Conservation (phyloP, 345 rosid species). For the Citrus australasica region DNA sequence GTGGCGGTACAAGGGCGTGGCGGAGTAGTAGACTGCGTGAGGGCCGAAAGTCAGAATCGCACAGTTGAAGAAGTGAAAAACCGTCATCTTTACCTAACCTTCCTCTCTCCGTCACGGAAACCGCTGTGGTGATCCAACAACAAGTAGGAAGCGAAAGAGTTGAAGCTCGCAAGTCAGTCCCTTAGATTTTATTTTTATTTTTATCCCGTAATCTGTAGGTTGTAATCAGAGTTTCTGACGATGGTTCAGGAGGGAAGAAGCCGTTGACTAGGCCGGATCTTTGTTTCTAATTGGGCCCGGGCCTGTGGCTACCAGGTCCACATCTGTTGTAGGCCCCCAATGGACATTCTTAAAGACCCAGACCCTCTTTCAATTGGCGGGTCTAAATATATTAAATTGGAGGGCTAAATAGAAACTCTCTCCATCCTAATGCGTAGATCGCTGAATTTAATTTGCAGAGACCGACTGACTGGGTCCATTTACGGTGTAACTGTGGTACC, state of each 20-base stretch:
- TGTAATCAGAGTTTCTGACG: background rate
- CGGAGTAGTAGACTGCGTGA: slow-evolving; percentile 99
- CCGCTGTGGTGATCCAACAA: background rate
- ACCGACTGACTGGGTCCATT: background rate
- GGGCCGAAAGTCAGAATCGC: slow-evolving; percentile 98
- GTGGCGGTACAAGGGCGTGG: slow-evolving; percentile 70
- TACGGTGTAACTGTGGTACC: too few species aligned
- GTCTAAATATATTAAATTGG: fast-evolving
- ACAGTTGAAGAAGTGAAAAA: slow-evolving; percentile 98
- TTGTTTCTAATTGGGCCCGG: background rate
- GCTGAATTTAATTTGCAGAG: background rate
- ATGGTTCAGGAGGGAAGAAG: background rate
- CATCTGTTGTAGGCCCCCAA: background rate
- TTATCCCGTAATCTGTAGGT: too few species aligned
- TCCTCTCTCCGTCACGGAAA: background rate
- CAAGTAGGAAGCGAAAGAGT: background rate
- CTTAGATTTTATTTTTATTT: too few species aligned
- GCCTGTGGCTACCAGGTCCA: background rate
- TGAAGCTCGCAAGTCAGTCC: too few species aligned
- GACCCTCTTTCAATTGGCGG: too few species aligned
- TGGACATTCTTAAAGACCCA: too few species aligned
- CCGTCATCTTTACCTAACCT: slow-evolving; percentile 46
- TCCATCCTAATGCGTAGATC: fast-evolving
- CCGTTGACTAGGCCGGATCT: background rate
- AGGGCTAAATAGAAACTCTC: too few species aligned